These are phyloP conservation scores for Rhizopus stolonifer DNA, from an alignment of 371 early-diverging fungal species.

Conservation along the genomic window DNA sequence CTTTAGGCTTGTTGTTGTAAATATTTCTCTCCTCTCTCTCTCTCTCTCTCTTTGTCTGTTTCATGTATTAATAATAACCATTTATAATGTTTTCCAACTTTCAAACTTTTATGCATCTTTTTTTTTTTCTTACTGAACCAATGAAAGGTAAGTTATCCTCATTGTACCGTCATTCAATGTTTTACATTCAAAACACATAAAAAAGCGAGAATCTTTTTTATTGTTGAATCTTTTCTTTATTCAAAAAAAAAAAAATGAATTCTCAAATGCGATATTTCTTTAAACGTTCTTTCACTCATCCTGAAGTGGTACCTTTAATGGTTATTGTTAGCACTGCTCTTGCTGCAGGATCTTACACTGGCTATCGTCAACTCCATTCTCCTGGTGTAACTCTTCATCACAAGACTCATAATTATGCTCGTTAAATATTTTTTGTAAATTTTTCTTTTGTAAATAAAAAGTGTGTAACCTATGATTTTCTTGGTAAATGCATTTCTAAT, in stretches of 20 bases:
- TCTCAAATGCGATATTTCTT: slow-evolving; percentile 17
- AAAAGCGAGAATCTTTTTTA: not conserved
- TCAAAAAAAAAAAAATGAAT: not conserved
- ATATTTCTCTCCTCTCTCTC: not conserved
- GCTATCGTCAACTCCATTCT: slow-evolving; percentile 23
- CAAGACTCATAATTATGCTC: not conserved
- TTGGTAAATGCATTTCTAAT: too few relatives aligned
- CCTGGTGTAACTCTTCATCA: slow-evolving; percentile 27
- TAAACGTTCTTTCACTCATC: slow-evolving; percentile 24
- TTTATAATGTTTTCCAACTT: too few relatives aligned
- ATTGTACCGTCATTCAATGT: not conserved
- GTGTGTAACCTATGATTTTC: too few relatives aligned
- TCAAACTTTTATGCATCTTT: too few relatives aligned
- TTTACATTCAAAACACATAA: not conserved
- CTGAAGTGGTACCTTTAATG: slow-evolving; percentile 35
- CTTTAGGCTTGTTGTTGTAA: not conserved
- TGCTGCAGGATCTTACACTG: slow-evolving; percentile 22
- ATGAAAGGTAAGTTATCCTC: not conserved
- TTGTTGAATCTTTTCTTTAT: not conserved
- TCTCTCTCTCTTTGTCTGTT: not conserved
- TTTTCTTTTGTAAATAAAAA: too few relatives aligned
- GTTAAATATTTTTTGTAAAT: not conserved
- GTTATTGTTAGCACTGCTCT: slow-evolving; percentile 30
- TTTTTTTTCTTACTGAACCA: too few relatives aligned
- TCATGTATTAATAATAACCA: not conserved